A percentile compares a stretch with the other conserved stretches of the same genome.
These are phyloP conservation scores for Tanozyma kutaoensis DNA, from an alignment of 805 yeast species.

Conservation along the genomic window DNA sequence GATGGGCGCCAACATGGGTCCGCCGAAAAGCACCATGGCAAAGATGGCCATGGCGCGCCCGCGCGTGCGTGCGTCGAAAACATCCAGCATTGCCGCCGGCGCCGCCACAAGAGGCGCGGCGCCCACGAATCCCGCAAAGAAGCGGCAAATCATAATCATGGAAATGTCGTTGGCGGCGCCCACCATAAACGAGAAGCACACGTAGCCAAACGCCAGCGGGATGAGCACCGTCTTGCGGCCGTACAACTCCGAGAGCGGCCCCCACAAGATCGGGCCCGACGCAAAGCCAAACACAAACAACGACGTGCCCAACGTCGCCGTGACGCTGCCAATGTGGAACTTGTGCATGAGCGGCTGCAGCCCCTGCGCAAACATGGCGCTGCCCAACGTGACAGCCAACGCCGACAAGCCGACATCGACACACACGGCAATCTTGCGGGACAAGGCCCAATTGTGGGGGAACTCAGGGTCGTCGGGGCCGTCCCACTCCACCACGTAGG, in stretches of 20 bases:
- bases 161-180: conserved; percentile 75
- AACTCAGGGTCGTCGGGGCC: background rate
- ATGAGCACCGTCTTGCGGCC: conserved; percentile 30
- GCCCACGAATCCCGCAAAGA: conserved; percentile 70
- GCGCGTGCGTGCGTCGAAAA: conserved; percentile 51
- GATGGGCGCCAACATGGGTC: conserved; percentile 78
- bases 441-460: background rate
- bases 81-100: conserved; percentile 79
- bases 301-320: background rate
- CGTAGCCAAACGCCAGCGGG: conserved; percentile 19
- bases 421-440: background rate
- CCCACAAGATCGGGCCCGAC: conserved; percentile 1
- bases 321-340: background rate
- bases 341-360: background rate
- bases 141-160: conserved; percentile 64
- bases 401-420: background rate
- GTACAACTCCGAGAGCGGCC: conserved; percentile 8
- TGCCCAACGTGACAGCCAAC: background rate
- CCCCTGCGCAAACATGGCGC: background rate
- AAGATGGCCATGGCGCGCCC: conserved; percentile 69
- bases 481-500: background rate
- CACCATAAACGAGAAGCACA: conserved; percentile 40
- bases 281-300: background rate
- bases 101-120: conserved; percentile 79
- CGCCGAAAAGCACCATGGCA: conserved; percentile 59